Base-by-base conservation (phyloP, 140 eudicot species). In the Stevia rebaudiana region DNA sequence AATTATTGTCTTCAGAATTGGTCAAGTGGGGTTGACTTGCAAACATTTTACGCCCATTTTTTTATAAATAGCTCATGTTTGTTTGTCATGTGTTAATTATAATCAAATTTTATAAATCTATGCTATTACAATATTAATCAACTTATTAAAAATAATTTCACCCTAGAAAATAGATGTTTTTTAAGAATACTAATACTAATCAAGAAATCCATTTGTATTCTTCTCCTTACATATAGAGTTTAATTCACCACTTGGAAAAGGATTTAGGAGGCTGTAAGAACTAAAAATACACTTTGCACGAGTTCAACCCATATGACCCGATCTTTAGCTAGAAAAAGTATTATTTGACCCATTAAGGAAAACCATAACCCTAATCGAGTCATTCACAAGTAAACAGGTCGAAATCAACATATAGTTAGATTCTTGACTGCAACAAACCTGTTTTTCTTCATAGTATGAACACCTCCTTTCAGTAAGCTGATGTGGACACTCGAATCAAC, bases 401-500 rank as follows among this genome's bases (percentile, higher is more conserved):
- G 13, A 37, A 28, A 16, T 25, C 59, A 49, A 48, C 68, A 15
- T 22, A 17, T 7, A 42, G 19, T 54, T 43, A 22, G 21, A 28
- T 12, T 25, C 25, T 67, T 23, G 51, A 36, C 22, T 6, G 43
- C 53, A 57, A 79, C 96, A 61, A 81, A 92, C 98, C 98, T 92
- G 56, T 83, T 67, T 76, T 78, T 76, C 78, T 85, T 81, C 83
- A 80, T 57, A 49, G 77, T 58, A 68, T 74, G 78, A 61, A 74
- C 84, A 74, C 84, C 86, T 39, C 88, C 82, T 80, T 88, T 94
- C 58, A 88, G 76, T 40, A 94, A 81, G 81, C 81, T 73, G 67
- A 78, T 83, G 69, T 94, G 99, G 49, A 94, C 74, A 69, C 75
- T 88, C 11, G 79, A 51, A 72, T 92, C 98, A 63, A 92, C 95